A percentile compares a stretch with the other conserved stretches of the same genome.
These are phyloP conservation scores for Paramecium caudatum DNA, from an alignment of 73 alveolate species.

Conservation along the genomic window DNA sequence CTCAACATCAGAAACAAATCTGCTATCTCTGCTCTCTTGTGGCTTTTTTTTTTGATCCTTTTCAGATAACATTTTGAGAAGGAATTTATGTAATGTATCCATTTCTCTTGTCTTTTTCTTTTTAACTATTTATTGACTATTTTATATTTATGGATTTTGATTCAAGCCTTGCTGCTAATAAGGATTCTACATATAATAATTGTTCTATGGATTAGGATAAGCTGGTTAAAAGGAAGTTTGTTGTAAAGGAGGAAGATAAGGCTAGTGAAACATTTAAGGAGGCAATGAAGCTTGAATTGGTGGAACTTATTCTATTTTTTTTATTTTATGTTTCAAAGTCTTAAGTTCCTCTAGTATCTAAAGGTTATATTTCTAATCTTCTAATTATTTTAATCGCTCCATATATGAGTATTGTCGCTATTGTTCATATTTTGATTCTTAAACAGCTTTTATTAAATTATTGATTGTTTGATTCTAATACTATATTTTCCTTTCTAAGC, in stretches of 20 bases:
- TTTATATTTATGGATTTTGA: background rate
- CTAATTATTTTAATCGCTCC: background rate
- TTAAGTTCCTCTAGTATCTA: slow-evolving; percentile 26
- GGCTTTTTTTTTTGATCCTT: background rate
- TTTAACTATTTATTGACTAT: background rate
- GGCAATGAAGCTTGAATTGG: background rate
- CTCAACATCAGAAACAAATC: background rate
- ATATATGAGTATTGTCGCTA: background rate
- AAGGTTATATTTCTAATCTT: background rate
- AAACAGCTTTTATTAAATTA: slow-evolving; percentile 7
- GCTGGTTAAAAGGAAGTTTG: background rate
- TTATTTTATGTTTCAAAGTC: background rate
- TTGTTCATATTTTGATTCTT: slow-evolving; percentile 18
- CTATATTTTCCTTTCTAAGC: slow-evolving; percentile 1
- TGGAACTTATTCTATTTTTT: slow-evolving; percentile 24
- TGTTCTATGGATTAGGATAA: background rate
- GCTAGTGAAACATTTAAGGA: slow-evolving; percentile 21
- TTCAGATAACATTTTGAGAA: background rate
- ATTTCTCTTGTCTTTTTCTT: slow-evolving; percentile 6
- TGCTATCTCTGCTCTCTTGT: background rate
- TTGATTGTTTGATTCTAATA: background rate
- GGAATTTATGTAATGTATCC: slow-evolving; percentile 26
- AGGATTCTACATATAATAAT: slow-evolving; percentile 14
- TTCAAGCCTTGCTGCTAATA: background rate
- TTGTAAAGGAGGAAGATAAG: slow-evolving; percentile 6